phyloP scores from a whole-genome alignment of 2,329 filamentous ascomycete species.

The Pestalotiopsis sp. region DNA sequence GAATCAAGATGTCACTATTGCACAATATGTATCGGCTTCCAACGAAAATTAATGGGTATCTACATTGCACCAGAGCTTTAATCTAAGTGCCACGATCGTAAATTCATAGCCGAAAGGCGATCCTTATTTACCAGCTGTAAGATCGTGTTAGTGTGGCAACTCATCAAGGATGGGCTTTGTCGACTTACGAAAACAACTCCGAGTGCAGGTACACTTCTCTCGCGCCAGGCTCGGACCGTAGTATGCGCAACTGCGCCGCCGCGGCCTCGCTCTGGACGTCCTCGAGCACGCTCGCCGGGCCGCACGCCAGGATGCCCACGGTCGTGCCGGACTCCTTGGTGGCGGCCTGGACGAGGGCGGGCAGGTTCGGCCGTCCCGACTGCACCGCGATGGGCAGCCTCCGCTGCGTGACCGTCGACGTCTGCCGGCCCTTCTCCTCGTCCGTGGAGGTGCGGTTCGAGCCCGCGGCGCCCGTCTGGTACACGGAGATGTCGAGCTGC shows the following conservation, averaged over 20 bases:
- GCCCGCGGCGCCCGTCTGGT: slow-evolving; percentile 21
- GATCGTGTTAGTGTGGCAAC: background rate
- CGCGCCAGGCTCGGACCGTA: slow-evolving; percentile 22
- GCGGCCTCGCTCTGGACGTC: slow-evolving; percentile 28
- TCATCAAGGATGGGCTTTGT: background rate
- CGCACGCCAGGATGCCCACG: slow-evolving; percentile 29
- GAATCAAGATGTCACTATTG: too few relatives aligned
- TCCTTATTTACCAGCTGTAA: background rate
- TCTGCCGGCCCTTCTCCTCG: background rate
- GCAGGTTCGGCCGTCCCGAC: slow-evolving; percentile 25
- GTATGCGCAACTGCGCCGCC: slow-evolving; percentile 27
- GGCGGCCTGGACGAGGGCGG: slow-evolving; percentile 19
- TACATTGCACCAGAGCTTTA: too few relatives aligned
- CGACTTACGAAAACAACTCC: slow-evolving; percentile 29
- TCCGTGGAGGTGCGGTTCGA: background rate
- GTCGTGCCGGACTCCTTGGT: slow-evolving; percentile 21
- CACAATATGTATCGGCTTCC: too few relatives aligned
- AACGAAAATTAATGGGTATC: too few relatives aligned
- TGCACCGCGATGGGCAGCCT: slow-evolving; percentile 15
- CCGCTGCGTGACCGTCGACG: slow-evolving; percentile 8
- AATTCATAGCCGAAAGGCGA: too few relatives aligned
- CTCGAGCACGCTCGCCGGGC: slow-evolving; percentile 25
- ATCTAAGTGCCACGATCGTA: too few relatives aligned
- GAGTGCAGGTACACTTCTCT: slow-evolving; percentile 31
- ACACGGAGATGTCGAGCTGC: slow-evolving; percentile 23